Conservation (phyloP, 768 basidiomycete genomes). For the Chalciporus piperatus region DNA sequence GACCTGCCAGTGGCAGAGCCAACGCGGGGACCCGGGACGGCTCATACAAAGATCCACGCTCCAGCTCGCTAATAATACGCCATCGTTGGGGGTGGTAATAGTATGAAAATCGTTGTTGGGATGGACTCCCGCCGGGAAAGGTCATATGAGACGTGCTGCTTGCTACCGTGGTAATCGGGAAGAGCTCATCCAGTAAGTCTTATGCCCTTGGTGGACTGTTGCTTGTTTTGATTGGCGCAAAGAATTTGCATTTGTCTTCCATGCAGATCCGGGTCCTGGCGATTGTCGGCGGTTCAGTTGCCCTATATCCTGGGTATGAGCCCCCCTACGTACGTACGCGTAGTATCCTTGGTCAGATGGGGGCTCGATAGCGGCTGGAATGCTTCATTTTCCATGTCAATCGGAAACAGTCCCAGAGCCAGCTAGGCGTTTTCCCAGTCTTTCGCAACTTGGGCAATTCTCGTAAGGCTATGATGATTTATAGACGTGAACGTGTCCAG, state of each 20-base stretch:
- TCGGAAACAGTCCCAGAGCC: constrained; percentile 4
- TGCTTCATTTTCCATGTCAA: constrained; percentile 1
- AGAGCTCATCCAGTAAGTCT: neutral
- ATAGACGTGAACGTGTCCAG: too few species aligned
- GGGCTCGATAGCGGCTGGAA: neutral
- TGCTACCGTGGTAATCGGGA: constrained; percentile 24
- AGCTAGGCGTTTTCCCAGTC: neutral
- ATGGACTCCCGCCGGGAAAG: constrained; percentile 8
- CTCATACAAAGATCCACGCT: constrained; percentile 12
- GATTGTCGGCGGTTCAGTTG: constrained; percentile 21
- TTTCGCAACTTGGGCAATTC: too few species aligned
- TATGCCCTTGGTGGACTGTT: neutral
- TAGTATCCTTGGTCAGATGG: neutral
- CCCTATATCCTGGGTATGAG: constrained; percentile 25
- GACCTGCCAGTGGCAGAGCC: neutral
- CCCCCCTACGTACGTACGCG: constrained; percentile 3
- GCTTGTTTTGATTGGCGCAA: constrained; percentile 20
- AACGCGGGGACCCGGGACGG: constrained; percentile 13
- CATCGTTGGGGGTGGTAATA: neutral
- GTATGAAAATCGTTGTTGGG: neutral
- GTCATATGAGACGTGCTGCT: constrained; percentile 16
- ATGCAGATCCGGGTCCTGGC: constrained; percentile 27
- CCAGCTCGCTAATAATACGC: constrained; percentile 14
- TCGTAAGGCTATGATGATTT: too few species aligned
- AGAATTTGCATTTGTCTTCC: constrained; percentile 17